Base-by-base conservation (phyloP, 495 filamentous ascomycete species). In the Pyrenula aspistea region DNA sequence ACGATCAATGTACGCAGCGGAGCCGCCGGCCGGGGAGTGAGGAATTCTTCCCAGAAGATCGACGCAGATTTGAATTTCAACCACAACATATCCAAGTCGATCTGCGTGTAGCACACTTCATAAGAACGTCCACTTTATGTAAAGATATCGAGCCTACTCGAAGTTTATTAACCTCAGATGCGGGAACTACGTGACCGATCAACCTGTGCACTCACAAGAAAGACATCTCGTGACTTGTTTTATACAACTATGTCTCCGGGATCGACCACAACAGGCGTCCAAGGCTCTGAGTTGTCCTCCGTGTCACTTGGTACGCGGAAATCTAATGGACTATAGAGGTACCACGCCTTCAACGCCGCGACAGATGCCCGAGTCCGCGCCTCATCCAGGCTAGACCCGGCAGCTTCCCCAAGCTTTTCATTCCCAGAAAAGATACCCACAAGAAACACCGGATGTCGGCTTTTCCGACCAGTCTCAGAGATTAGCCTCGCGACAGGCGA, bases 341-440 rank as follows among this genome's bases (percentile, higher is more conserved):
- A 98, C 94, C 94, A 98, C 19, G 81, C 77, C 76, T 95, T 95
- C 61, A 98, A 73, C 19, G 92, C 83, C 54, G 85, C 81, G 51
- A 92, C 87, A 48, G 89, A 80, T 12, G 93, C 93, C 64, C 87
- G 77, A 50, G 77, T 75, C 60, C 88, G 82, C 55, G 88, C 92
- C 68, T 88, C 82, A 56, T 87, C 70, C 57, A 97, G 73, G 71
- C 78, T 88, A 53, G 80, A 69, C 36, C 85, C 93, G 57, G 82
- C 73, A 25, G 83, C 94, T 71, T 97, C 92, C 55, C 93, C 91
- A 52, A 98, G 74, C 78, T 89, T 87, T 64, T 97, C 90, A 56
- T 78, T 70, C 21, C 92, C 94, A 48, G 83, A 88, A 73, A 84
- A 98, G 56, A 97, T 89, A 22, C 92, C 94, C 12, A 98, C 89